Evolutionary conservation across 2,329 filamentous ascomycete genomes (phyloP).

Genomic region (Epichloe sp.): DNA sequence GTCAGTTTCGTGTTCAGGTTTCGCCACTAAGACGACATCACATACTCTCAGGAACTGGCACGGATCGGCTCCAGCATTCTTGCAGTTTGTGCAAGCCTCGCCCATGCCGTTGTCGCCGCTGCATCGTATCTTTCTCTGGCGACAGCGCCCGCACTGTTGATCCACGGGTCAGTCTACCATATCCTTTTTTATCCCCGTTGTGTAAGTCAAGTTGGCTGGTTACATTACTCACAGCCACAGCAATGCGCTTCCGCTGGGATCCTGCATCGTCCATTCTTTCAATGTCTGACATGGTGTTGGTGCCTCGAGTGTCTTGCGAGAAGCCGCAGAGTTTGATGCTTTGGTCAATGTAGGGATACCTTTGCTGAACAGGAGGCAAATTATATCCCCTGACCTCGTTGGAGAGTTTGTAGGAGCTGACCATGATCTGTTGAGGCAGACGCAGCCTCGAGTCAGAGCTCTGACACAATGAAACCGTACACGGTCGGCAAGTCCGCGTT

Average conservation of each 20-base stretch:
- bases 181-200: slow-evolving; percentile 3
- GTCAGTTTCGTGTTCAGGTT: neutral
- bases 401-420: slow-evolving; percentile 2
- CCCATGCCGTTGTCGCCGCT: slow-evolving; percentile 71
- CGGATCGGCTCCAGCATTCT: slow-evolving; percentile 52
- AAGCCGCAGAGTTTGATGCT: neutral
- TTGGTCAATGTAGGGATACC: neutral
- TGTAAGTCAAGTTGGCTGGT: neutral
- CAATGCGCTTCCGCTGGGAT: slow-evolving; percentile 42
- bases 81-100: slow-evolving; percentile 73
- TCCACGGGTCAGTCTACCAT: neutral
- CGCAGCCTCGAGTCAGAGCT: neutral
- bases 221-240: slow-evolving; percentile 39
- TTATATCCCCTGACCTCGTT: slow-evolving; percentile 2
- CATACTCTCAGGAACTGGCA: slow-evolving; percentile 75
- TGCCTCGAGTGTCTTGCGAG: neutral
- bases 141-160: slow-evolving; percentile 69
- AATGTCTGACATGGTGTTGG: neutral
- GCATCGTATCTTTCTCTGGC: slow-evolving; percentile 90
- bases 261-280: slow-evolving; percentile 21
- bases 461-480: neutral
- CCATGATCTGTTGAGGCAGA: slow-evolving; percentile 1
- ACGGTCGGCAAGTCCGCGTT: neutral
- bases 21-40: neutral
- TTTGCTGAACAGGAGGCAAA: neutral